These are phyloP conservation scores for Pelargonium citronellum DNA, from an alignment of 441 rosid species.

Conservation along the genomic window DNA sequence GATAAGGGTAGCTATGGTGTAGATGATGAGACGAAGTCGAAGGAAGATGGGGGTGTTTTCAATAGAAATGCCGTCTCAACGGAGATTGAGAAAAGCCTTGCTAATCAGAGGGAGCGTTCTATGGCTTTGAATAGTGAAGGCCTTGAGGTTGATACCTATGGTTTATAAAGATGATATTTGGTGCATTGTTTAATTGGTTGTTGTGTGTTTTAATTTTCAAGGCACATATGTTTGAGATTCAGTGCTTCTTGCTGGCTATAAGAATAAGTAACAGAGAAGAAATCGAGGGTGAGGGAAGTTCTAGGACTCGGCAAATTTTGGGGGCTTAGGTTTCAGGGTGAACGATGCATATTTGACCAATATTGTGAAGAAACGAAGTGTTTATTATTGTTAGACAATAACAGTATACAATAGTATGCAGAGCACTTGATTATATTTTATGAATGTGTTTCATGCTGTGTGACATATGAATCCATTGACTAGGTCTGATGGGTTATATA, in stretches of 20 bases:
- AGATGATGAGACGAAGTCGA: slow-evolving; percentile 41
- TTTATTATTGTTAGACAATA: neutral
- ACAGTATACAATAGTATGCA: neutral
- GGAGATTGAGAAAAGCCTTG: slow-evolving; percentile 51
- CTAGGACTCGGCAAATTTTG: too few species aligned
- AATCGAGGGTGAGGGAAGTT: too few species aligned
- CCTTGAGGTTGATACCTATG: slow-evolving; percentile 59
- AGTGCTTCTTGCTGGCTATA: too few species aligned
- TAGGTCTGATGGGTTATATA: neutral
- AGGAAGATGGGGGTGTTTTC: slow-evolving; percentile 38
- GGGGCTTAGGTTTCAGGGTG: neutral
- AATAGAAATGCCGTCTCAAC: slow-evolving; percentile 62
- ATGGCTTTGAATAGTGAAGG: slow-evolving; percentile 94
- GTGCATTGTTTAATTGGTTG: neutral
- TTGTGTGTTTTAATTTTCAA: neutral
- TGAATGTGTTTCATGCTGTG: neutral
- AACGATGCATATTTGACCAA: neutral
- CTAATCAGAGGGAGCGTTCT: slow-evolving; percentile 78
- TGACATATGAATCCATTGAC: neutral
- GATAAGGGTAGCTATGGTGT: slow-evolving; percentile 34
- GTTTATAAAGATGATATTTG: neutral
- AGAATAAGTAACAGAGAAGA: too few species aligned
- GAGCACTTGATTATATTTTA: neutral
- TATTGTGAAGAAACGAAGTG: neutral
- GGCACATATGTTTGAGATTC: neutral